These are phyloP conservation scores for Lactuca saligna DNA, from an alignment of 129 eudicot species.

Conservation along the genomic window DNA sequence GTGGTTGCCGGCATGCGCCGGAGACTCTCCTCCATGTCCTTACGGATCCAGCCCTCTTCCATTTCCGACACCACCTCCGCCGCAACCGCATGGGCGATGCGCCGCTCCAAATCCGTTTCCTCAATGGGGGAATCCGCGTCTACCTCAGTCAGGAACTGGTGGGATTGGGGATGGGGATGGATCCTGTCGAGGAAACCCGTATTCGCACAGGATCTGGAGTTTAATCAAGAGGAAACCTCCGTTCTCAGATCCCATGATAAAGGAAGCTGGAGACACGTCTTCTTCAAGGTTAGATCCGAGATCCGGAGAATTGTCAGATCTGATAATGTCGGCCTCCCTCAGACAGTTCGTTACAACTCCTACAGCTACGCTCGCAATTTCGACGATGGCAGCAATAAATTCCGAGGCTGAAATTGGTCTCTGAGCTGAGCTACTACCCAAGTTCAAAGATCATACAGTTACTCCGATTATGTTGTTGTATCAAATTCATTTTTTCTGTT, in stretches of 20 bases:
- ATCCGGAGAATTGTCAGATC: constrained; percentile 48
- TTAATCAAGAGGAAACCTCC: constrained; percentile 55
- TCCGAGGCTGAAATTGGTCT: neutral
- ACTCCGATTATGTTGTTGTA: constrained; percentile 15
- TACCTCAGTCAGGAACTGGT: constrained; percentile 60
- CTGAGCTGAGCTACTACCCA: neutral
- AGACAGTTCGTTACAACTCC: constrained; percentile 51
- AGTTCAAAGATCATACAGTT: neutral
- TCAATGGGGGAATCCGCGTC: constrained; percentile 53
- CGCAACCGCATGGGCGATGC: constrained; percentile 50
- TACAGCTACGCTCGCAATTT: constrained; percentile 35
- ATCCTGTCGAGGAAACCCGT: constrained; percentile 61
- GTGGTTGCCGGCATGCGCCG: constrained; percentile 45
- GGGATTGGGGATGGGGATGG: constrained; percentile 78
- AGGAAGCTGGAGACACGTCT: constrained; percentile 68
- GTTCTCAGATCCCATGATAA: constrained; percentile 41
- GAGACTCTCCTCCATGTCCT: constrained; percentile 63
- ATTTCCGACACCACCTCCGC: constrained; percentile 31
- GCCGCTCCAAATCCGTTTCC: constrained; percentile 67
- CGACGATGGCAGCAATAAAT: constrained; percentile 27
- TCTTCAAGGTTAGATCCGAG: constrained; percentile 61
- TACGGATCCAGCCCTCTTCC: constrained; percentile 39
- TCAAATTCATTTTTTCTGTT: constrained; percentile 2
- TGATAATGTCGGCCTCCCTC: constrained; percentile 54
- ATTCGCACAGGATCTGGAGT: constrained; percentile 75